Evolutionary conservation across 441 rosid genomes (phyloP), one percentile per base, ranked within the genome.

Genomic region (Populus hybrid): DNA sequence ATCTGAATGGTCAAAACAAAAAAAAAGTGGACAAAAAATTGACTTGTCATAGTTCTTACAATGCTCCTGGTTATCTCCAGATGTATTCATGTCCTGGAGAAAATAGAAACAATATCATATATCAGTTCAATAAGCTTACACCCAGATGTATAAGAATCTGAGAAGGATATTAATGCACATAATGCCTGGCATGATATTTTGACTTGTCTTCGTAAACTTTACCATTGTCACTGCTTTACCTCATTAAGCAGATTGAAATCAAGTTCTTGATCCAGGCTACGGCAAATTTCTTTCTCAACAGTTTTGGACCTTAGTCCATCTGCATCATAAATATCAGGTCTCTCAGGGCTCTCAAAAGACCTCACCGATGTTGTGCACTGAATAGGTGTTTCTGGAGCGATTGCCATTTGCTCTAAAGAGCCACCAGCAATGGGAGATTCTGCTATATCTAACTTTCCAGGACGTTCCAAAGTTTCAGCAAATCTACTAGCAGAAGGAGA

Each of bases 301-400:
- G 65, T 78, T 74, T 80, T 78, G 1, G 71, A 76, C 78, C 83
- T 77, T 7, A 29, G 65, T 38, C 36, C 72, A 76, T 83, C 84
- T 9, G 84, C 78, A 69, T 71, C 70, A 63, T 80, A 78, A 73
- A 35, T 74, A 21, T 72, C 84, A 71, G 72, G 83, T 74, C 85
- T 81, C 81, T 76, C 89, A 31, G 84, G 89, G 79, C 89, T 91
- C 74, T 83, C 82, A 69, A 80, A 88, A 64, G 83, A 79, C 71
- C 93, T 89, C 79, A 64, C 56, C 18, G 84, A 78, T 69, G 80
- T 79, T 68, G 87, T 82, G 28, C 61, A 78, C 76, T 53, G 86
- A 78, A 83, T 81, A 0, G 97, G 99, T 14, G 97, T 93, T 67
- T 86, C 90, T 21, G 95, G 95, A 74, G 98, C 97, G 70, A 92